Base-by-base conservation (phyloP, 2,329 filamentous ascomycete species). In the Scedosporium apiospermum region DNA sequence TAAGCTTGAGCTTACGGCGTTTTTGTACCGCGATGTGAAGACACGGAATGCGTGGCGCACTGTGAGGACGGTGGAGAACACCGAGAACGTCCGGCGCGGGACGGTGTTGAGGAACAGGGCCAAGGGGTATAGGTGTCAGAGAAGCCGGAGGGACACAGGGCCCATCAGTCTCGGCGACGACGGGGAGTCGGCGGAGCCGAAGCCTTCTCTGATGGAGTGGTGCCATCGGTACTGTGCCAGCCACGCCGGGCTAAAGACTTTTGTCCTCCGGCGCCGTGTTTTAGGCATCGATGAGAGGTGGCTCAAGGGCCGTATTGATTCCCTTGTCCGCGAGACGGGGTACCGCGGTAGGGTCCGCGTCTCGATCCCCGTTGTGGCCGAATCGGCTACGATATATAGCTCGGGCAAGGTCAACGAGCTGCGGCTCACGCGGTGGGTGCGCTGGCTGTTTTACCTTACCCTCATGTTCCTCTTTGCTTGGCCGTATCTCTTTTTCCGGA, bases 391-490 rank as follows among this genome's bases (percentile, higher is more conserved):
- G 60, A 78, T 90, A 57, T 89, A 88, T 75, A 89, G 84, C 61
- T 77, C 82, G 4, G 83, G 82, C 66, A 78, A 75, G 60, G 76
- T 85, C 64, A 91, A 90, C 69, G 73, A 77, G 34, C 89, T 87
- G 83, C 84, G 89, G 0, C 75, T 86, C 57, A 86, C 80, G 1
- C 71, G 70, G 6, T 90, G 86, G 85, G 76, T 91, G 55, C 76
- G 81, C 51, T 83, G 83, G 78, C 55, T 90, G 9, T 90, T 87
- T 74, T 85, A 83, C 69, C 71, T 89, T 5, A 85, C 85, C 0
- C 84, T 91, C 64, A 72, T 89, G 12, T 88, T 88, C 80, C 69
- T 92, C 63, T 78, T 92, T 67, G 77, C 82, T 3, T 92, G 89
- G 89, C 89, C 89, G 0, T 81, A 83, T 63, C 78, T 92, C 12